Evolutionary conservation across 2,329 filamentous ascomycete genomes (phyloP).

Genomic region (Neurospora crassa): DNA sequence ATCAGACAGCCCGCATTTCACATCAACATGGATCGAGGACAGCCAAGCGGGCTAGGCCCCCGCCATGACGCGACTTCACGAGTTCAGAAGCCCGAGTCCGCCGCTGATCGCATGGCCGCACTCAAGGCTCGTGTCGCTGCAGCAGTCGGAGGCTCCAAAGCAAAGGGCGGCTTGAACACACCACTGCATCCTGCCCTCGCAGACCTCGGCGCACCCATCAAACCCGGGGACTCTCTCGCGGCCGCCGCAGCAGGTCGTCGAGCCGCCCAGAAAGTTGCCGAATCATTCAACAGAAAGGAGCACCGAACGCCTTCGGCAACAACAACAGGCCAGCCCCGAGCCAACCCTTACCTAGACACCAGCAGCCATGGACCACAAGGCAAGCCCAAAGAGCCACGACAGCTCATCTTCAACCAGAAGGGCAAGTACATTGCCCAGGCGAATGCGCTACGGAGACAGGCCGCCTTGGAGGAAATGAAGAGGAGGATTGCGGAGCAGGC

Average conservation of each 20-base stretch:
- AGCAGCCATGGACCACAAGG: slow-evolving; percentile 43
- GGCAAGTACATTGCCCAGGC: slow-evolving; percentile 97
- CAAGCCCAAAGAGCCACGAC: slow-evolving; percentile 61
- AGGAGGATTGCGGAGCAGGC: slow-evolving; percentile 81
- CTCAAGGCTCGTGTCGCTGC: slow-evolving; percentile 73
- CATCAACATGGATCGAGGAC: slow-evolving; percentile 41
- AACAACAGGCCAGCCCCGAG: slow-evolving; percentile 24
- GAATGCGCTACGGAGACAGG: slow-evolving; percentile 78
- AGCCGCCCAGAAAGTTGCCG: slow-evolving; percentile 16
- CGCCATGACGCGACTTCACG: slow-evolving; percentile 45
- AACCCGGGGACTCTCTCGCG: slow-evolving; percentile 9
- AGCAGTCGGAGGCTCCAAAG: slow-evolving; percentile 52
- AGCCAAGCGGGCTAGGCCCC: slow-evolving; percentile 43
- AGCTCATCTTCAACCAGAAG: slow-evolving; percentile 85
- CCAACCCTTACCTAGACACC: slow-evolving; percentile 77
- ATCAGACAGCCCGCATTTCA: not conserved
- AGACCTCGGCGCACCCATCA: slow-evolving; percentile 32
- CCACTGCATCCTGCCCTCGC: slow-evolving; percentile 69
- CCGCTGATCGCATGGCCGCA: slow-evolving; percentile 60
- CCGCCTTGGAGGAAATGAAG: slow-evolving; percentile 87
- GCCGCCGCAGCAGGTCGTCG: slow-evolving; percentile 5
- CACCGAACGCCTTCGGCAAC: slow-evolving; percentile 19
- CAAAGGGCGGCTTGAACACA: slow-evolving; percentile 61
- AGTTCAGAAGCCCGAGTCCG: slow-evolving; percentile 45
- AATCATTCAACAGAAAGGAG: slow-evolving; percentile 26